phyloP scores from a whole-genome alignment of 2,329 filamentous ascomycete genomes.

The Beauveria bassiana region DNA sequence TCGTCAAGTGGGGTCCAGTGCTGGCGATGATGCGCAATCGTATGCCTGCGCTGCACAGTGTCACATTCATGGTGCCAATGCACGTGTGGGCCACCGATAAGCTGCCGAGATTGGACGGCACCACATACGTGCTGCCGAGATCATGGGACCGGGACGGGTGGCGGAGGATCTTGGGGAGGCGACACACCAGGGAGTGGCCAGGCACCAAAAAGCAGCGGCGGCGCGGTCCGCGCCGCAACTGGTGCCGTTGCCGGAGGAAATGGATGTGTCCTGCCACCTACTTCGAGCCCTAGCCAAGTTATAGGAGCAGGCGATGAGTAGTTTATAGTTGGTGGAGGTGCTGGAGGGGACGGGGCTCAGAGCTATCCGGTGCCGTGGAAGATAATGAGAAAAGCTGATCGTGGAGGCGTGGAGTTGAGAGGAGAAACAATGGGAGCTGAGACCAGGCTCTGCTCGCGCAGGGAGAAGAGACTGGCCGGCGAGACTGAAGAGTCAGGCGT shows the following conservation, averaged over 20 bases:
- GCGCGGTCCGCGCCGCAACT: neutral
- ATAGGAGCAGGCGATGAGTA: too few species aligned
- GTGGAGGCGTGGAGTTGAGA: neutral
- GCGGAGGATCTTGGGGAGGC: too few species aligned
- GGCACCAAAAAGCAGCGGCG: too few species aligned
- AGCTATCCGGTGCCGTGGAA: neutral
- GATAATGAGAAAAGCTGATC: neutral
- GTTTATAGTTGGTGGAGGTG: neutral
- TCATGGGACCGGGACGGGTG: neutral
- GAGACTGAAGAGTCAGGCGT: too few species aligned
- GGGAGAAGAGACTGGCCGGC: neutral
- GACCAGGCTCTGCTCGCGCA: too few species aligned
- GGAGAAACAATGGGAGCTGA: neutral
- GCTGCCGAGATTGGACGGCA: too few species aligned
- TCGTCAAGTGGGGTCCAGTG: too few species aligned
- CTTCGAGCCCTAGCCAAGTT: too few species aligned
- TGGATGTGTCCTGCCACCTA: neutral
- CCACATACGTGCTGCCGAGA: slow-evolving; percentile 7
- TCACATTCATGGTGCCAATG: neutral
- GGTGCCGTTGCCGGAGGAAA: neutral
- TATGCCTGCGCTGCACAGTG: too few species aligned
- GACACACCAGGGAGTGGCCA: too few species aligned
- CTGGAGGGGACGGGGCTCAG: neutral
- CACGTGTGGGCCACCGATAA: too few species aligned
- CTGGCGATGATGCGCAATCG: too few species aligned